Evolutionary conservation across 208 protist genomes (phyloP), one percentile per base, ranked within the genome.

Genomic region (Crithidia mellificae): DNA sequence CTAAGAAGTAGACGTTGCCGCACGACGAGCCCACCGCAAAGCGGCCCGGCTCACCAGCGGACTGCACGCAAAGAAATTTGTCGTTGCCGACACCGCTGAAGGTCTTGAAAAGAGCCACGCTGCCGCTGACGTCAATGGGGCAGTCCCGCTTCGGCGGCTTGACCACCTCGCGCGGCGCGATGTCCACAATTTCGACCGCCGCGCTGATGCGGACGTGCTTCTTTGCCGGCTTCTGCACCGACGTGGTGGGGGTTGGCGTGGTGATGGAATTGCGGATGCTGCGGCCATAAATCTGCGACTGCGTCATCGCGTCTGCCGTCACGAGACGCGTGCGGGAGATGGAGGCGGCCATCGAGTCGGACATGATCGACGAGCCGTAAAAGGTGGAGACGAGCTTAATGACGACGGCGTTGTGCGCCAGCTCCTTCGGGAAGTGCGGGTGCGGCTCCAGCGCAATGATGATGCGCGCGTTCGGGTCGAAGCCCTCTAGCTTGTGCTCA

Each of bases 1-100:
- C 88, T 6, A 94, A 55, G 63, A 94, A 91, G 83, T 94, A 94
- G 6, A 94, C 75, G 64, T 94, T 91, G 51, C 88, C 88, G 63
- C 83, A 74, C 19, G 82, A 87, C 7, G 84, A 91, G 61, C 88
- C 85, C 19, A 94, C 81, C 6, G 88, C 88, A 73, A 89, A 88
- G 57, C 85, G 88, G 25, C 84, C 83, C 5, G 63, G 47, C 55
- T 85, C 85, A 8, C 81, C 85, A 24, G 84, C 88, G 32, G 64
- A 78, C 41, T 63, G 63, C 19, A 92, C 77, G 72, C 88, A 91
- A 15, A 94, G 78, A 54, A 94, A 94, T 62, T 88, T 94, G 67
- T 94, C 88, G 32, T 75, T 74, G 19, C 69, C 50, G 6, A 92
- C 76, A 20, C 85, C 88, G 39, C 67, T 77, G 74, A 92, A 90